Conservation (phyloP, 2,329 filamentous ascomycete genomes). For the Hymenoscyphus infarciens region DNA sequence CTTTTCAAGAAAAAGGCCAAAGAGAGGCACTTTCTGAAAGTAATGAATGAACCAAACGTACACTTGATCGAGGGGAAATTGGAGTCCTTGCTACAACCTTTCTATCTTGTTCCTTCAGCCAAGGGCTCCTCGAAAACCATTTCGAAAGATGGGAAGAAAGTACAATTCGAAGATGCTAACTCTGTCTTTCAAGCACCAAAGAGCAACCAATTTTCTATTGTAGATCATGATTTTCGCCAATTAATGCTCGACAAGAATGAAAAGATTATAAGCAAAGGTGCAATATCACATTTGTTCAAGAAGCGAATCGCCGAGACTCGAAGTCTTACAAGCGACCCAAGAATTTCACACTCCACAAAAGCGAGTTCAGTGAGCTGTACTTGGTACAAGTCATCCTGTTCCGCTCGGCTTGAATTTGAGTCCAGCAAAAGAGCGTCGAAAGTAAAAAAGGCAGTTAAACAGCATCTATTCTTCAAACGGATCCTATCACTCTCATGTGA, state of each 20-base stretch:
- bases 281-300: background rate
- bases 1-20: background rate
- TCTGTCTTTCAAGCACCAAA: background rate
- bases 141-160: too few relatives aligned
- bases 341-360: background rate
- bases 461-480: background rate
- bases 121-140: too few relatives aligned
- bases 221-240: background rate
- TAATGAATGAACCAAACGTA: background rate
- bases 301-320: background rate
- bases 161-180: background rate
- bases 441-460: background rate
- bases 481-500: background rate
- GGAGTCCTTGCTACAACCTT: background rate
- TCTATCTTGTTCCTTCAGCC: background rate
- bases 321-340: background rate
- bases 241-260: background rate
- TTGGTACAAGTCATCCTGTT: background rate
- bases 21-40: background rate
- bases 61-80: background rate
- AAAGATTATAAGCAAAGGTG: background rate
- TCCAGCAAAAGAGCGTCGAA: background rate
- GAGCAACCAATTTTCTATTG: background rate
- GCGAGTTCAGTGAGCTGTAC: background rate
- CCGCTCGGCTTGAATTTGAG: background rate